phyloP scores from a whole-genome alignment of 164 flowering plant genomes.

The Magnolia changhungtana region DNA sequence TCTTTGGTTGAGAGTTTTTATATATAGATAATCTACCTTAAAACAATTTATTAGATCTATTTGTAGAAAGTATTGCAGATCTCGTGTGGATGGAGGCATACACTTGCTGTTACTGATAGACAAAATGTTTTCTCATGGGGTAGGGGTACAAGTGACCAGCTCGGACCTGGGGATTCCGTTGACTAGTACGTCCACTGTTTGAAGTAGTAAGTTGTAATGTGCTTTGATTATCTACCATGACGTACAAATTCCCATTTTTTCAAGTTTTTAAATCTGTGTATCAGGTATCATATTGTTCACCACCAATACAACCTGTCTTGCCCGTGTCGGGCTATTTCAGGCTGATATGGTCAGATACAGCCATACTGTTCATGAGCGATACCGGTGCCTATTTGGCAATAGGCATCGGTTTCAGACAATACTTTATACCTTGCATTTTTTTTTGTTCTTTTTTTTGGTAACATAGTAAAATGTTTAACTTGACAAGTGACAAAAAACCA shows the following conservation, averaged over 20 bases:
- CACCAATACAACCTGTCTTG: no score
- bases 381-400: no score
- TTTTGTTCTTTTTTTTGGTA: no score
- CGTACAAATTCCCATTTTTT: background rate
- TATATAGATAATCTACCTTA: background rate
- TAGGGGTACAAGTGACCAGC: conserved; percentile 98
- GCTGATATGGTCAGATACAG: no score
- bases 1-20: background rate
- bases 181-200: conserved; percentile 58
- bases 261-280: no score
- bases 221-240: background rate
- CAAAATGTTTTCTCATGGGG: conserved; percentile 94
- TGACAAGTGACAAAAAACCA: background rate
- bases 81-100: conserved; percentile 99
- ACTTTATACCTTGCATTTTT: no score
- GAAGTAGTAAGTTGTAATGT: background rate
- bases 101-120: conserved; percentile 78
- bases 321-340: no score
- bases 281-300: no score
- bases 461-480: no score
- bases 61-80: conserved; percentile 83
- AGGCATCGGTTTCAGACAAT: no score
- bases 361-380: no score
- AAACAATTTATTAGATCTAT: conserved; percentile 4
- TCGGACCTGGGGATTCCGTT: conserved; percentile 74